A percentile compares a stretch with the other conserved stretches of the same genome.
Evolutionary conservation across 108 stramenopile genomes (phyloP).

Genomic region (Conticribra weissflogii): DNA sequence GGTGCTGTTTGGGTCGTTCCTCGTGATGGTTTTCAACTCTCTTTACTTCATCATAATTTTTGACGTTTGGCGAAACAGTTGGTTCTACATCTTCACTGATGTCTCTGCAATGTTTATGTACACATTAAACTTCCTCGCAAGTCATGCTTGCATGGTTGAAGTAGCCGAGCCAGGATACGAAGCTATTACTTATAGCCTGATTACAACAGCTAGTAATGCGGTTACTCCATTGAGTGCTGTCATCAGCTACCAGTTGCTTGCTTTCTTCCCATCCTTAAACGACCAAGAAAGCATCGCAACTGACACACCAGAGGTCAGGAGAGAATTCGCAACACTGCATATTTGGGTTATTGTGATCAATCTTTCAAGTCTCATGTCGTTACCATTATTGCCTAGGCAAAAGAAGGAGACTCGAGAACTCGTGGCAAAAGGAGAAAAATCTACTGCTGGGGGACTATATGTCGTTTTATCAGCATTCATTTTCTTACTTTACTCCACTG

Average conservation of each 20-base stretch:
- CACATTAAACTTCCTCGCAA: conserved; percentile 49
- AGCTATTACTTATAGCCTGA: conserved; percentile 49
- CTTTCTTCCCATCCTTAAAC: conserved; percentile 46
- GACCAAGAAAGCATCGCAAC: conserved; percentile 45
- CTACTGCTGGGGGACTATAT: conserved; percentile 33
- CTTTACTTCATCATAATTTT: conserved; percentile 50
- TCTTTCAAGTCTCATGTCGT: conserved; percentile 39
- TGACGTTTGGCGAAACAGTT: conserved; percentile 34
- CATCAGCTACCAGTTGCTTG: conserved; percentile 49
- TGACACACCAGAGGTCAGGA: conserved; percentile 45
- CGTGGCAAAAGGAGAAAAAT: conserved; percentile 47
- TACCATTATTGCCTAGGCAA: conserved; percentile 51
- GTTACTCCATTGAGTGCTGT: conserved; percentile 50
- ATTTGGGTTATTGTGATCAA: conserved; percentile 37
- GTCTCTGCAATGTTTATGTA: conserved; percentile 51
- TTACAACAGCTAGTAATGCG: conserved; percentile 50
- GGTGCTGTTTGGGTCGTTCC: conserved; percentile 37
- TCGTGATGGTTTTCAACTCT: conserved; percentile 34
- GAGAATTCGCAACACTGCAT: conserved; percentile 42
- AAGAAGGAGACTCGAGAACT: conserved; percentile 56
- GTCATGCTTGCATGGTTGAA: conserved; percentile 49
- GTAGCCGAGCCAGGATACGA: conserved; percentile 52
- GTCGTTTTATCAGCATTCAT: conserved; percentile 31
- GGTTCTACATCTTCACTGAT: conserved; percentile 56
- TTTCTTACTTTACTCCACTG: conserved; percentile 45